Evolutionary conservation across 352 stramenopile genomes (phyloP).

Genomic region (Globisporangium megalacanthum): DNA sequence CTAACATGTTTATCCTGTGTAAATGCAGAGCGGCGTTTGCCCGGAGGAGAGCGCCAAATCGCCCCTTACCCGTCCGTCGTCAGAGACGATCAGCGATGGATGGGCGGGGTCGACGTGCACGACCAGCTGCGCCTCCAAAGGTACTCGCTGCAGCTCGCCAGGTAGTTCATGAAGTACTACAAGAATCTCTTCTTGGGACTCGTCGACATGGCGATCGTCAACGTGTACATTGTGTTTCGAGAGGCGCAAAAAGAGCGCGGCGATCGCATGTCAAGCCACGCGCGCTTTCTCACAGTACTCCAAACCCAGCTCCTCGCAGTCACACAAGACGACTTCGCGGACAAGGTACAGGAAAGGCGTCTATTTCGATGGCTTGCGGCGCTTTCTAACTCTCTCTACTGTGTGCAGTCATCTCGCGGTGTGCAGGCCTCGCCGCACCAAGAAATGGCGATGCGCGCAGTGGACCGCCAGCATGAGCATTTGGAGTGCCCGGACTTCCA

Average conservation of each 20-base stretch:
- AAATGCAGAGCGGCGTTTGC: background rate
- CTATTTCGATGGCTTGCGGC: too few species aligned
- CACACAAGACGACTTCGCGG: background rate
- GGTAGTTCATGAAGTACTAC: constrained; percentile 2
- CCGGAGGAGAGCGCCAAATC: background rate
- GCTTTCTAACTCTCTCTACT: too few species aligned
- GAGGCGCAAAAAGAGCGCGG: background rate
- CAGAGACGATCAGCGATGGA: background rate
- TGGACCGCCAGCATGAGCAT: too few species aligned
- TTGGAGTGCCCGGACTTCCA: too few species aligned
- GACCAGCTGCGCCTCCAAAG: background rate
- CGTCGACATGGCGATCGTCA: background rate
- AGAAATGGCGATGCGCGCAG: too few species aligned
- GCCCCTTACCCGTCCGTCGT: background rate
- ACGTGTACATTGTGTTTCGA: background rate
- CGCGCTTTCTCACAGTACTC: background rate
- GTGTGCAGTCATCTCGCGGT: too few species aligned
- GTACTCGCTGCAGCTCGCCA: background rate
- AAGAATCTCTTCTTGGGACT: background rate
- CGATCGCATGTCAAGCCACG: background rate
- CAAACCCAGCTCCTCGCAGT: background rate
- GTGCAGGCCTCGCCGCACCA: background rate
- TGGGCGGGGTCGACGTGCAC: background rate
- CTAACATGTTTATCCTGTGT: background rate
- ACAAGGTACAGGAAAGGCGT: background rate